These are phyloP conservation scores for Remersonia thermophila DNA, from an alignment of 2,329 filamentous ascomycete species.

Conservation along the genomic window DNA sequence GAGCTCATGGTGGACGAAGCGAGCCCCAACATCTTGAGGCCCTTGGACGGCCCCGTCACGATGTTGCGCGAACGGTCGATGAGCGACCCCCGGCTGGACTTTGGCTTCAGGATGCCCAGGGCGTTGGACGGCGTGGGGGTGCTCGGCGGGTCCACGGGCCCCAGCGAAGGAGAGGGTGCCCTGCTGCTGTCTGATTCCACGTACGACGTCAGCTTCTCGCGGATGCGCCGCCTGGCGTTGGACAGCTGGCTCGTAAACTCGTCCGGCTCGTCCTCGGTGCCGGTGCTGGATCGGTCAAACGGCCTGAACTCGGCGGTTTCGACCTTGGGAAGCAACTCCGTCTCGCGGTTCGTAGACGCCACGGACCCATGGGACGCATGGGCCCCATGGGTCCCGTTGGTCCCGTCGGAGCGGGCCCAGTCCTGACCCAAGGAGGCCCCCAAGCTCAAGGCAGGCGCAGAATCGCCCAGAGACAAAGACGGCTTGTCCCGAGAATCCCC, in stretches of 20 bases:
- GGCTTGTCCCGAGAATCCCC: conserved; percentile 21
- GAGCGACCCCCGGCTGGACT: conserved; percentile 56
- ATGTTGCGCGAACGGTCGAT: conserved; percentile 31
- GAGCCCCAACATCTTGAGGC: conserved; percentile 50
- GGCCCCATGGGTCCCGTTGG: no score
- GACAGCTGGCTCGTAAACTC: conserved; percentile 65
- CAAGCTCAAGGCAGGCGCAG: conserved; percentile 27
- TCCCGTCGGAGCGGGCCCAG: conserved; percentile 14
- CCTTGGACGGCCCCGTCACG: conserved; percentile 36
- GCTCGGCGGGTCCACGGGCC: conserved; percentile 23
- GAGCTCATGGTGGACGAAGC: conserved; percentile 30
- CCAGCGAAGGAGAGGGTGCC: conserved; percentile 29
- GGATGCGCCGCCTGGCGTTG: conserved; percentile 55
- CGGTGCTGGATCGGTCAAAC: conserved; percentile 10
- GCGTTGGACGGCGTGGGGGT: conserved; percentile 8
- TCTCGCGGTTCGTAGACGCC: no score
- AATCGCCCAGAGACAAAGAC: conserved; percentile 20
- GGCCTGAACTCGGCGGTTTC: conserved; percentile 3
- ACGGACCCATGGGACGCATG: no score
- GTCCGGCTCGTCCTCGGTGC: conserved; percentile 43
- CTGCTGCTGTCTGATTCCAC: conserved; percentile 47
- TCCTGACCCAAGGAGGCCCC: conserved; percentile 30
- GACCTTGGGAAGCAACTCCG: conserved; percentile 1
- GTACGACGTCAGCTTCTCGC: conserved; percentile 59
- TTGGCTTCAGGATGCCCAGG: conserved; percentile 48